Percentiles rank a stretch among this genome's conserved stretches.
Evolutionary conservation across 2,329 filamentous ascomycete species (phyloP).

Genomic region (Chalaropsis thielavioides): DNA sequence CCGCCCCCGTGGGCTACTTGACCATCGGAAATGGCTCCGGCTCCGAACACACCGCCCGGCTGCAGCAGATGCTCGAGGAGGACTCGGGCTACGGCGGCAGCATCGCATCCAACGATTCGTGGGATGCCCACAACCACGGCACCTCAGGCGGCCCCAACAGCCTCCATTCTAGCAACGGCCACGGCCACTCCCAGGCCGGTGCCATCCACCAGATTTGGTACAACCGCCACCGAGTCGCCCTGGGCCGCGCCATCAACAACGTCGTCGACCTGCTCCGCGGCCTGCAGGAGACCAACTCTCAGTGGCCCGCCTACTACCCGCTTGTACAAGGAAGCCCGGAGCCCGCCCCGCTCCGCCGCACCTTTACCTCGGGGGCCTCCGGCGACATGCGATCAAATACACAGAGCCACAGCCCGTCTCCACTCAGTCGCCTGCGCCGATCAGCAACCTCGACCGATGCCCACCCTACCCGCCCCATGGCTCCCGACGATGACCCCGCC

Average conservation of each 20-base stretch:
- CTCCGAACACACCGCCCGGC: slow-evolving; percentile 63
- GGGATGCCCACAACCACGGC: slow-evolving; percentile 24
- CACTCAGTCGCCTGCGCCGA: slow-evolving; percentile 8
- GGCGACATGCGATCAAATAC: slow-evolving; percentile 26
- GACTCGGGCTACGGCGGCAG: slow-evolving; percentile 92
- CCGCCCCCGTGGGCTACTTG: slow-evolving; percentile 48
- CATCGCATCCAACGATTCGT: slow-evolving; percentile 45
- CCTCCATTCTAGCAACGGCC: slow-evolving; percentile 21
- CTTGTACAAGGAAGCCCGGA: slow-evolving; percentile 53
- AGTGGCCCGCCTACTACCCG: slow-evolving; percentile 92
- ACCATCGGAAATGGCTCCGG: slow-evolving; percentile 66
- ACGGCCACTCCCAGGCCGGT: slow-evolving; percentile 46
- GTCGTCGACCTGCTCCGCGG: slow-evolving; percentile 72
- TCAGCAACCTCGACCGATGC: slow-evolving; percentile 28
- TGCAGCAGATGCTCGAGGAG: slow-evolving; percentile 67
- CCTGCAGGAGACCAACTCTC: slow-evolving; percentile 75
- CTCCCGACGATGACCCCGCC: slow-evolving; percentile 38
- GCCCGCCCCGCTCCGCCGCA: slow-evolving; percentile 16
- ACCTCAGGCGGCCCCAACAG: slow-evolving; percentile 19
- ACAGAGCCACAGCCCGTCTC: slow-evolving; percentile 20
- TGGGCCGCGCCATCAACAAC: slow-evolving; percentile 76
- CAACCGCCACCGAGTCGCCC: slow-evolving; percentile 75
- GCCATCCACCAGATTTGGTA: slow-evolving; percentile 90
- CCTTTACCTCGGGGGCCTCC: slow-evolving; percentile 4
- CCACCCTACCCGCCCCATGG: slow-evolving; percentile 59